Percentiles rank a stretch among this genome's conserved stretches.
These are phyloP conservation scores for Mortierella sp. DNA, from an alignment of 371 early-diverging fungal species.

Conservation along the genomic window DNA sequence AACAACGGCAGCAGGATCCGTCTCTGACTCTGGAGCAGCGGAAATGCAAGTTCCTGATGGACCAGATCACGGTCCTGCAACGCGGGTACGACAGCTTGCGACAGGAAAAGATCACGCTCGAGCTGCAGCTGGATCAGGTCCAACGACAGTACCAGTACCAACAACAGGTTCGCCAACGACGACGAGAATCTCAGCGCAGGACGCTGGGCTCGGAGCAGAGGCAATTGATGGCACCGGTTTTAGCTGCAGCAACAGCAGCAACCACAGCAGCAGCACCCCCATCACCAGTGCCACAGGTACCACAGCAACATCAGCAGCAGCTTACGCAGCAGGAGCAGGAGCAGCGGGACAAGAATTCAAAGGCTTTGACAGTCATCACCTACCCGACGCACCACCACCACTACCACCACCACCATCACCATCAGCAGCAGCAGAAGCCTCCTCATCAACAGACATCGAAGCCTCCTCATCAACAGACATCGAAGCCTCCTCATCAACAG, in stretches of 20 bases:
- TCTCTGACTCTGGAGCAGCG: conserved; percentile 30
- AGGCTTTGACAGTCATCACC: too few species aligned
- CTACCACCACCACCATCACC: background rate
- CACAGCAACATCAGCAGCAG: conserved; percentile 1
- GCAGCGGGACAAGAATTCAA: too few species aligned
- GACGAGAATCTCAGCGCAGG: conserved; percentile 19
- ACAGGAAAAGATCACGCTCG: conserved; percentile 41
- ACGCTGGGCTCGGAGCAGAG: conserved; percentile 18
- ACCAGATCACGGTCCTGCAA: conserved; percentile 46
- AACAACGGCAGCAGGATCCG: conserved; percentile 11
- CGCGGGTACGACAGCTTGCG: conserved; percentile 39
- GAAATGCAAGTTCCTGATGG: conserved; percentile 36
- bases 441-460: too few species aligned
- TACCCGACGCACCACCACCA: too few species aligned
- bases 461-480: too few species aligned
- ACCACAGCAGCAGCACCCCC: background rate
- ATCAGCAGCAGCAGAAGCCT: conserved; percentile 1
- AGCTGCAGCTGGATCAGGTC: conserved; percentile 33
- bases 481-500: too few species aligned
- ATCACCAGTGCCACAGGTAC: background rate
- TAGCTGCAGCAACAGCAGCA: background rate
- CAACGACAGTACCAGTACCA: conserved; percentile 37
- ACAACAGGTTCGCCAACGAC: conserved; percentile 31
- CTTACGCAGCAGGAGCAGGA: background rate
- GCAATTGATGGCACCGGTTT: background rate